Evolutionary conservation across 2,329 filamentous ascomycete genomes (phyloP), one percentile per base, ranked within the genome.

Genomic region (Verticillium nonalfalfae): DNA sequence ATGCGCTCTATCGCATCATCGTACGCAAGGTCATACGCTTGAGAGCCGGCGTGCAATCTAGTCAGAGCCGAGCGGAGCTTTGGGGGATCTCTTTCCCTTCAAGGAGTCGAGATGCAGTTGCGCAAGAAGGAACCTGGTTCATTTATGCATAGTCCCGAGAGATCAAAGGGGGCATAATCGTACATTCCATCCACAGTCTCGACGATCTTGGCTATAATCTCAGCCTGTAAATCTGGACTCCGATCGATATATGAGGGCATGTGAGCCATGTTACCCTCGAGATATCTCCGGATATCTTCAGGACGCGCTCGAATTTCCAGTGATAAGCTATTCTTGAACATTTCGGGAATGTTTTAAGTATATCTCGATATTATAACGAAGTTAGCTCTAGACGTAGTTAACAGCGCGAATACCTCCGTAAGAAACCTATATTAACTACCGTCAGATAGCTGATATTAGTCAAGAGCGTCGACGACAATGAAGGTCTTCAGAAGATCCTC

Each of bases 1-100:
- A 83, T 80, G 21, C 79, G 69, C 2, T 74, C 45, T 68, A 83
- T 77, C 0, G 76, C 74, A 0, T 75, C 63, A 0, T 72, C 61
- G 56, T 85, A 85, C 0, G 75, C 74, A 11, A 65, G 5, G 15
- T 77, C 67, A 15, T 78, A 75, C 3, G 69, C 71, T 13, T 67
- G 58, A 3, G 68, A 66, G 9, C 73, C 73, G 14, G 52, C 71
- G 0, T 69, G 64, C 0, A 81, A 64, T 0, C 64, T 68, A 34
- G 61, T 13, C 1, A 82, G 63, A 2, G 72, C 68, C 0, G 26
- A 59, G 35, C 64, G 63, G 5, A 1, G 66, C 68, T 55, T 75
- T 77, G 0, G 60, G 54, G 0, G 74, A 72, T 39, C 26, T 9
- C 58, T 39, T 57, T 1, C 60, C 58, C 11, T 21, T 31, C 1